phyloP scores from a whole-genome alignment of 768 basidiomycete genomes.

The Rhizopogon vulgaris region DNA sequence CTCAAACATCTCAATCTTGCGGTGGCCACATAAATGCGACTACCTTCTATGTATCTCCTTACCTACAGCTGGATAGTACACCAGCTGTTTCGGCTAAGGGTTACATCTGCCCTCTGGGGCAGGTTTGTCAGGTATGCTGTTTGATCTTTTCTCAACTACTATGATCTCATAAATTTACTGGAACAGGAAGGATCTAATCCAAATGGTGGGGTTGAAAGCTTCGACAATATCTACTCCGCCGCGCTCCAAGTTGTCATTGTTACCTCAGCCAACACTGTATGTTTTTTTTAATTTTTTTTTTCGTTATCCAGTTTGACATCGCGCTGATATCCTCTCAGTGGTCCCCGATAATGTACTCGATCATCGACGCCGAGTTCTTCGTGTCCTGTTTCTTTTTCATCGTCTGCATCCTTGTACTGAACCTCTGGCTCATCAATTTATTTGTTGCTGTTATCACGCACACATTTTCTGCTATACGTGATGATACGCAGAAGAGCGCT shows the following conservation, averaged over 20 bases:
- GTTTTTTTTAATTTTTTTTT: too few relatives aligned
- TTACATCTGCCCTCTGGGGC: conserved; percentile 84
- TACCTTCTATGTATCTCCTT: conserved; percentile 41
- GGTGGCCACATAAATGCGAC: conserved; percentile 72
- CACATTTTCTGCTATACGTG: conserved; percentile 82
- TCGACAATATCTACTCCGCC: conserved; percentile 82
- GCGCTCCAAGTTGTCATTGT: conserved; percentile 81
- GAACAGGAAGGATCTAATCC: conserved; percentile 65
- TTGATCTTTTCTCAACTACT: not conserved
- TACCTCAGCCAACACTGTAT: conserved; percentile 70
- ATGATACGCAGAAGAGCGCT: conserved; percentile 84
- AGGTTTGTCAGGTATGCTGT: conserved; percentile 63
- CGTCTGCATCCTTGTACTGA: conserved; percentile 74
- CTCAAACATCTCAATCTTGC: conserved; percentile 56
- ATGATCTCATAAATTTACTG: not conserved
- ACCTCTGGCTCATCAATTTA: conserved; percentile 91
- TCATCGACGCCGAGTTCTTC: conserved; percentile 88
- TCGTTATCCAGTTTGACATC: not conserved
- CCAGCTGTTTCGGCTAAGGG: conserved; percentile 54
- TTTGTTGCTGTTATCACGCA: conserved; percentile 96
- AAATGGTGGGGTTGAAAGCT: conserved; percentile 58
- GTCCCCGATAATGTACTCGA: conserved; percentile 77
- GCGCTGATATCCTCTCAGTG: conserved; percentile 38
- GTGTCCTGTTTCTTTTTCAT: conserved; percentile 88
- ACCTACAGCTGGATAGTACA: conserved; percentile 33